A percentile compares a stretch with the other conserved stretches of the same genome.
Evolutionary conservation across 257 asterid genomes (phyloP).

Genomic region (Rauvolfia tetraphylla): DNA sequence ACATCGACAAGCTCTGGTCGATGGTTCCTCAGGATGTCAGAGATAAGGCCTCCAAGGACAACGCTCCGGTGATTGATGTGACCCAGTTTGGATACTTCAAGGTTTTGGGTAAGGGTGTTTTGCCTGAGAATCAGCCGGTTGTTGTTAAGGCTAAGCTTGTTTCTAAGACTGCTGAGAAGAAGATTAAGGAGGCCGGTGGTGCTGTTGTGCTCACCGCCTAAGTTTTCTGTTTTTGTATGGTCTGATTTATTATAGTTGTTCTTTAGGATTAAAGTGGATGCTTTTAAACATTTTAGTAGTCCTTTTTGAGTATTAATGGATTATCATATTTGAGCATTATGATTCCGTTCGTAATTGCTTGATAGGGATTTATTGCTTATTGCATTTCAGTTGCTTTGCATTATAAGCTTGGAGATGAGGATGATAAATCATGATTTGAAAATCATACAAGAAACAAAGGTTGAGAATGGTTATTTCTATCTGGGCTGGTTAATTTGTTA

Average conservation of each 20-base stretch:
- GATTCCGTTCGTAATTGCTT: background rate
- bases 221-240: background rate
- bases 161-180: slow-evolving; percentile 15
- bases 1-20: slow-evolving; percentile 14
- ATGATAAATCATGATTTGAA: background rate
- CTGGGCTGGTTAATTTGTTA: background rate
- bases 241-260: background rate
- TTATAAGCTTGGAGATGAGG: background rate
- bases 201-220: slow-evolving; percentile 15
- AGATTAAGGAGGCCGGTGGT: slow-evolving; percentile 17
- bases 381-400: background rate
- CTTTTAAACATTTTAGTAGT: background rate
- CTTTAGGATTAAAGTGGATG: background rate
- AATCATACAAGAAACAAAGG: background rate
- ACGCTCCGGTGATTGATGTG: slow-evolving; percentile 10
- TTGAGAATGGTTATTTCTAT: background rate
- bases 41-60: background rate
- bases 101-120: slow-evolving; percentile 14
- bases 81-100: slow-evolving; percentile 14
- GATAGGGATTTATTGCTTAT: background rate
- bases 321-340: background rate
- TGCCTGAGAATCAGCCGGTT: slow-evolving; percentile 15
- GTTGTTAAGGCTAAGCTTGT: slow-evolving; percentile 15
- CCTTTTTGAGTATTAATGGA: background rate
- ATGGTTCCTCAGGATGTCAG: slow-evolving; percentile 9